Evolutionary conservation across 192 early-diverging fungal species (phyloP).

Genomic region (Radiomyces spectabilis): DNA sequence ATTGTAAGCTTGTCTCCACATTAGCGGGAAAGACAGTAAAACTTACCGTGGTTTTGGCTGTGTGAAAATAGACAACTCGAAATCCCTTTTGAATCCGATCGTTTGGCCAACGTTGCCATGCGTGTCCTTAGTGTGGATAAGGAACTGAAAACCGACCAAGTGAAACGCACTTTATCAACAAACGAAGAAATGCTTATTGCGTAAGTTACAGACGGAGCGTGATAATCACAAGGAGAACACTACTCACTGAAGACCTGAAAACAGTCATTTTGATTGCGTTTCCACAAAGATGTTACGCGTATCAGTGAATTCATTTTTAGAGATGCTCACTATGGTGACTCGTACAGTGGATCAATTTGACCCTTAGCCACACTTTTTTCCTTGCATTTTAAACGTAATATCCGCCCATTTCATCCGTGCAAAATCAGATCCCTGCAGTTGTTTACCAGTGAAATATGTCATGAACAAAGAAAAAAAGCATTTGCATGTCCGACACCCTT

Average conservation of each 20-base stretch:
- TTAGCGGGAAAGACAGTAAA: too few species aligned
- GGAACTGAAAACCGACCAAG: constrained; percentile 35
- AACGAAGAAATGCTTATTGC: constrained; percentile 23
- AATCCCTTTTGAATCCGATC: constrained; percentile 33
- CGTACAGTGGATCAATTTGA: constrained; percentile 38
- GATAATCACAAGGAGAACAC: background rate
- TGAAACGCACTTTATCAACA: constrained; percentile 19
- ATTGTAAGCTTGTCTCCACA: too few species aligned
- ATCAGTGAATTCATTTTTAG: constrained; percentile 41
- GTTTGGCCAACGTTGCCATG: constrained; percentile 34
- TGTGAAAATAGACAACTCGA: constrained; percentile 18
- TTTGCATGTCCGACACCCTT: too few species aligned
- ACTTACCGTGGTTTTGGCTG: too few species aligned
- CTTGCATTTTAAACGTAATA: background rate
- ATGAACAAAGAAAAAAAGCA: too few species aligned
- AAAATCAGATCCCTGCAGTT: too few species aligned
- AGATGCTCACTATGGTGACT: constrained; percentile 39
- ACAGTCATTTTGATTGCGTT: constrained; percentile 29
- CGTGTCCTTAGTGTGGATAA: constrained; percentile 34
- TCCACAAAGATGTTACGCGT: constrained; percentile 35
- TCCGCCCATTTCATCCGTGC: background rate
- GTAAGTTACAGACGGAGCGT: constrained; percentile 17
- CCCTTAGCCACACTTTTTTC: background rate
- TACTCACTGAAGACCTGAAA: background rate
- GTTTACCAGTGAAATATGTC: too few species aligned